Evolutionary conservation across 75 land plant genomes (phyloP), one percentile per base, ranked within the genome.

Genomic region (Larix kaempferi): DNA sequence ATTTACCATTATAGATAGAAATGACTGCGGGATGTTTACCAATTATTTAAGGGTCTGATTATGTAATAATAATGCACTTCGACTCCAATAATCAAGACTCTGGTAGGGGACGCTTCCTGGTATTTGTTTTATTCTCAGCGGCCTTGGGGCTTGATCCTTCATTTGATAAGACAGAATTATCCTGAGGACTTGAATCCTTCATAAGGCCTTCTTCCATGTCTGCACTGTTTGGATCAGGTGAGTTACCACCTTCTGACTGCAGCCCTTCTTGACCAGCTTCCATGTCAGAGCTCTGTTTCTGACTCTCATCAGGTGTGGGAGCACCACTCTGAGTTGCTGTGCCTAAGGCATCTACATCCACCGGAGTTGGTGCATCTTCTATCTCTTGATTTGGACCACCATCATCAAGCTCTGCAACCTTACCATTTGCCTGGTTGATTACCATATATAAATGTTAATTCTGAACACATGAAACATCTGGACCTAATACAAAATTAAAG

Each of bases 261-360:
- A 65, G 87, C 27, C 83, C 83, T 62, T 90, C 92, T 54, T 66
- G 84, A 57, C 84, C 84, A 11, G 22, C 66, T 27, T 90, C 92
- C 13, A 73, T 78, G 77, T 86, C 90, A 22, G 88, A 75, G 72
- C 89, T 84, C 58, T 88, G 92, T 71, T 86, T 90, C 67, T 86
- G 88, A 71, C 87, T 74, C 78, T 87, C 93, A 21, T 87, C 89
- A 12, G 88, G 82, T 3, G 82, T 79, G 33, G 86, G 79, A 19
- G 59, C 83, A 29, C 82, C 83, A 80, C 80, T 79, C 23, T 82
- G 88, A 39, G 85, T 60, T 52, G 59, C 75, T 56, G 62, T 82
- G 27, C 76, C 56, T 13, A 77, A 71, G 59, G 86, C 81, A 79
- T 88, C 92, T 35, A 79, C 58, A 58, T 89, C 93, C 83, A 89